Evolutionary conservation across 2,329 filamentous ascomycete genomes (phyloP), one percentile per base, ranked within the genome.

Genomic region (Clonostachys byssicola): DNA sequence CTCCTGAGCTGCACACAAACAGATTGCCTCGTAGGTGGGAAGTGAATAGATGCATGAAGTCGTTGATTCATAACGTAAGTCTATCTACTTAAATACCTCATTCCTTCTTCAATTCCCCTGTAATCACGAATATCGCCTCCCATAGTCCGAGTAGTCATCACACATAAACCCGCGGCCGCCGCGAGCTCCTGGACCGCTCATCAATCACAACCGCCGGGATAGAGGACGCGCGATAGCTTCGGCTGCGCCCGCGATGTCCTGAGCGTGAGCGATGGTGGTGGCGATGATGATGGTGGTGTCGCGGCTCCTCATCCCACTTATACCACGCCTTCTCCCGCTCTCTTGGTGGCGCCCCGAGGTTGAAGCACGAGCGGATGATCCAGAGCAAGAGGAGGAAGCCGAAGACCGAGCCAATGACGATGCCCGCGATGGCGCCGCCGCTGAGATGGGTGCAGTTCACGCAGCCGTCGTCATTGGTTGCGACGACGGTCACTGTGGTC

Each of bases 381-480:
- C 74, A 77, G 35, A 70, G 49, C 5, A 78, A 49, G 1, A 77
- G 60, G 12, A 77, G 59, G 39, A 73, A 54, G n/a, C 73, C 73
- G 42, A 56, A 64, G 45, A 77, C 62, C 20, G 71, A 72, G 17
- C 73, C 74, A 51, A 77, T 68, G 42, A 77, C 71, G 49, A 77
- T 77, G 42, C 74, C 74, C 1, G 73, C 74, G 44, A 78, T 77
- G 42, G 72, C 73, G 42, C 74, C 74, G 43, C 71, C 73, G 40
- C 62, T 68, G 12, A 78, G 63, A 12, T 52, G n/a, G 49, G 58
- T 3, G 51, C 45, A 7, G 52, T 49, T 13, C 54, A 51, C 54
- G 43, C 51, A 42, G 35, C 52, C 49, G 8, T 52, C 49, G 8
- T 50, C 44, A 40, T 51, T 49, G 12, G 53, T 42, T 1, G 54